Percentiles rank a stretch among this genome's conserved stretches.
Evolutionary conservation across 495 filamentous ascomycete species (phyloP).

Genomic region (Neurospora hispaniola): DNA sequence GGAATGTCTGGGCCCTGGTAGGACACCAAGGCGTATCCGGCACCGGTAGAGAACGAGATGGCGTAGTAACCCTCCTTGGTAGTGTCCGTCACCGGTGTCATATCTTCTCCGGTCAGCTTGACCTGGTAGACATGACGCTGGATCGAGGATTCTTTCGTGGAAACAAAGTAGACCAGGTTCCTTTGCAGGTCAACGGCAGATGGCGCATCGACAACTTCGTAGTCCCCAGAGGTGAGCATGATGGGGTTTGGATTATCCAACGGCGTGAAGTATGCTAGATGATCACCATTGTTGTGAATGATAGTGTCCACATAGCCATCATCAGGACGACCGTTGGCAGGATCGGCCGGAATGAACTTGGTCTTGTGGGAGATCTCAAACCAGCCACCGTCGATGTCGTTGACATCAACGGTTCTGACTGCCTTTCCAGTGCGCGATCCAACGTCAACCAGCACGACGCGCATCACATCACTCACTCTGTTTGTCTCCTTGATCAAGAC

Average conservation of each 20-base stretch:
- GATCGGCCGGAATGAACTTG: constrained; percentile 75
- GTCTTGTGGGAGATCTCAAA: constrained; percentile 89
- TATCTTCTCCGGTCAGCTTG: constrained; percentile 60
- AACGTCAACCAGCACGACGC: constrained; percentile 81
- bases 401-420: constrained; percentile 66
- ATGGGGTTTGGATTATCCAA: constrained; percentile 69
- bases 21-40: constrained; percentile 70
- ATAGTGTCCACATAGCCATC: constrained; percentile 93
- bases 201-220: constrained; percentile 87
- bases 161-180: constrained; percentile 83
- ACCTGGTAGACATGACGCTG: constrained; percentile 88
- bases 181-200: constrained; percentile 76
- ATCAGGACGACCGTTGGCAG: constrained; percentile 59
- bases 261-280: constrained; percentile 91
- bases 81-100: constrained; percentile 63
- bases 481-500: constrained; percentile 87
- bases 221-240: constrained; percentile 77
- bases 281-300: constrained; percentile 77
- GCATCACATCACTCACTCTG: constrained; percentile 81
- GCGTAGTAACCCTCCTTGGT: constrained; percentile 72
- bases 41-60: constrained; percentile 73
- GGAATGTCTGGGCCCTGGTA: constrained; percentile 82
- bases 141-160: constrained; percentile 76
- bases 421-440: constrained; percentile 61
- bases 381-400: constrained; percentile 85